These are phyloP conservation scores for Chondrus crispus DNA, from an alignment of 23 red algal species.

Conservation along the genomic window DNA sequence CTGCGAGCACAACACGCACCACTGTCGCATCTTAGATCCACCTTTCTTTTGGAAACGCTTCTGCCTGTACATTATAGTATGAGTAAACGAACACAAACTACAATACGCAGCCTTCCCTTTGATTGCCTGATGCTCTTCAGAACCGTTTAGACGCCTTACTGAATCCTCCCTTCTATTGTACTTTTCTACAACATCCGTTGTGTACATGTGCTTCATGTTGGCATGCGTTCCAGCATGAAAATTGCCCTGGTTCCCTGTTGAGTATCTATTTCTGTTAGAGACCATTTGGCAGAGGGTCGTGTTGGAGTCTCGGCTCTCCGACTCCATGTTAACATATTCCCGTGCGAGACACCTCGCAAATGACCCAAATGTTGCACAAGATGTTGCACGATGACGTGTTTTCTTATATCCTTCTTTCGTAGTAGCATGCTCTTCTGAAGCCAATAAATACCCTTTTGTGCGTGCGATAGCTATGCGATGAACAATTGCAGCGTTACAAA, in stretches of 20 bases:
- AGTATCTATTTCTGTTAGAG: background rate
- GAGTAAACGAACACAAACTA: background rate
- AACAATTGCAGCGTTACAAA: background rate
- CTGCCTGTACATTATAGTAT: background rate
- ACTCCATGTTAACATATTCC: background rate
- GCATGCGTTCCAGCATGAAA: background rate
- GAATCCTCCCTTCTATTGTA: background rate
- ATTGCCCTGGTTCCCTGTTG: background rate
- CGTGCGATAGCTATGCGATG: background rate
- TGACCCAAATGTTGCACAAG: background rate
- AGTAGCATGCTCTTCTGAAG: background rate
- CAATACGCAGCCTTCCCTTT: conserved; percentile 8
- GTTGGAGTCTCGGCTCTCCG: background rate
- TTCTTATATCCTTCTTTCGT: background rate
- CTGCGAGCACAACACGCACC: background rate
- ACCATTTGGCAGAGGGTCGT: background rate
- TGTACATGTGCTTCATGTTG: background rate
- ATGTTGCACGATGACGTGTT: background rate
- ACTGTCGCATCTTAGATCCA: background rate
- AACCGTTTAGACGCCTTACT: background rate
- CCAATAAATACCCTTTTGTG: background rate
- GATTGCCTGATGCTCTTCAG: background rate
- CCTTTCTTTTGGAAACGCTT: conserved; percentile 4
- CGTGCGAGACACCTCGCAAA: background rate
- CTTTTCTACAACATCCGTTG: background rate